Evolutionary conservation across 495 filamentous ascomycete species (phyloP).

Genomic region (Corynascus novoguineensis): DNA sequence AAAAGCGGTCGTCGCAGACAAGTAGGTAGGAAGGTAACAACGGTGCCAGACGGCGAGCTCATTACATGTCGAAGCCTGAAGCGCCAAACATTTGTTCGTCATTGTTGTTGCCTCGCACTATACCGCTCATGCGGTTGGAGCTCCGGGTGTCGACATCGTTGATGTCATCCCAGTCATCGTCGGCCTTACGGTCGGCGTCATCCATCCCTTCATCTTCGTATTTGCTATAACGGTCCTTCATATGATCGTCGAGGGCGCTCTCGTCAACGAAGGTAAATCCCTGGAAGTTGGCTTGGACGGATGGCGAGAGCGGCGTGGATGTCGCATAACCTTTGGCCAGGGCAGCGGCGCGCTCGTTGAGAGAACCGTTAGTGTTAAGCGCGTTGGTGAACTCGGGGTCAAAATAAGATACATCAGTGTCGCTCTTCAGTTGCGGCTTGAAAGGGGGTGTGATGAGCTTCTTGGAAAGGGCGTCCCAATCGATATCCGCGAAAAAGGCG

Average conservation of each 20-base stretch:
- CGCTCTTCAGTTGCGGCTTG: constrained; percentile 92
- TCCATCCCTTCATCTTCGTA: constrained; percentile 59
- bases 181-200: constrained; percentile 43
- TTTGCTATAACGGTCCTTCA: constrained; percentile 57
- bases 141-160: constrained; percentile 39
- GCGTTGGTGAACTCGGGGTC: constrained; percentile 98
- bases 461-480: constrained; percentile 79
- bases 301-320: constrained; percentile 85
- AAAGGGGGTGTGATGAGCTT: constrained; percentile 96
- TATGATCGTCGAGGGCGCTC: constrained; percentile 88
- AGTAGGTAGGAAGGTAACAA: not conserved
- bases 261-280: constrained; percentile 99
- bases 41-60: not conserved
- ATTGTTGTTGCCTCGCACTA: constrained; percentile 59
- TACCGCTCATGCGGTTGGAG: constrained; percentile 65
- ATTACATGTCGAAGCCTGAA: constrained; percentile 58
- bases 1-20: not conserved
- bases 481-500: constrained; percentile 88
- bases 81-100: constrained; percentile 70
- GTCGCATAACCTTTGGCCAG: constrained; percentile 69
- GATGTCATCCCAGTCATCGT: constrained; percentile 46
- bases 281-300: constrained; percentile 95
- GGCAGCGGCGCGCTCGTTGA: constrained; percentile 84
- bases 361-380: constrained; percentile 69
- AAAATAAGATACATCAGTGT: constrained; percentile 95